These are phyloP conservation scores for Rubia yunnanensis DNA, from an alignment of 257 asterid genomes.

Conservation along the genomic window DNA sequence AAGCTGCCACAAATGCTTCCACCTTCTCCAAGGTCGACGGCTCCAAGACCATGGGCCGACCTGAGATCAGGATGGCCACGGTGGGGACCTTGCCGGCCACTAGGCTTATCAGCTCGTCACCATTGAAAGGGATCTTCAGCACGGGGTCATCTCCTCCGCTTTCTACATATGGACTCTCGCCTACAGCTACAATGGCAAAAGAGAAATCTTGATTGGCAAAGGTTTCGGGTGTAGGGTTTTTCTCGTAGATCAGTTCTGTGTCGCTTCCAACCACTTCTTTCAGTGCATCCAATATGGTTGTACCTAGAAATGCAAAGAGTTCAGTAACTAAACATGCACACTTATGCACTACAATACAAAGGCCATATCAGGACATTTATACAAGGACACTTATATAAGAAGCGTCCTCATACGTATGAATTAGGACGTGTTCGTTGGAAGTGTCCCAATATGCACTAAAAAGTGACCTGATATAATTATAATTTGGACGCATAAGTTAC, in stretches of 20 bases:
- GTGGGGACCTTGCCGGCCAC: constrained; percentile 58
- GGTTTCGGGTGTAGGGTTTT: constrained; percentile 43
- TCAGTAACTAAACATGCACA: not conserved
- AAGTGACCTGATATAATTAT: no score
- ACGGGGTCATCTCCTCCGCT: constrained; percentile 57
- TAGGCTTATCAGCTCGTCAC: constrained; percentile 34
- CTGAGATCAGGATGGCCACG: constrained; percentile 50
- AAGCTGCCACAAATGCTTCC: constrained; percentile 70
- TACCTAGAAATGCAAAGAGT: constrained; percentile 32
- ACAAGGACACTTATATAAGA: no score
- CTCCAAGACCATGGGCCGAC: constrained; percentile 67
- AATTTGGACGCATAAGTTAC: no score
- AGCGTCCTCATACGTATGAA: no score
- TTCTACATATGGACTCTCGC: constrained; percentile 77
- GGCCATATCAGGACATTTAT: no score
- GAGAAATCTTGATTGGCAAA: constrained; percentile 34
- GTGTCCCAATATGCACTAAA: no score
- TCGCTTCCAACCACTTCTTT: constrained; percentile 40
- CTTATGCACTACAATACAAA: no score
- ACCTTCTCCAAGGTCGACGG: constrained; percentile 39
- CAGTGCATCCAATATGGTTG: constrained; percentile 70
- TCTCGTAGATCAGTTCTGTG: constrained; percentile 53
- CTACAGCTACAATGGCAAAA: constrained; percentile 66
- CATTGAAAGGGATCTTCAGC: constrained; percentile 49
- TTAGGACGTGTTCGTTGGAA: no score